Base-by-base conservation (phyloP, 2,329 filamentous ascomycete species). In the Colletotrichum viniferum region DNA sequence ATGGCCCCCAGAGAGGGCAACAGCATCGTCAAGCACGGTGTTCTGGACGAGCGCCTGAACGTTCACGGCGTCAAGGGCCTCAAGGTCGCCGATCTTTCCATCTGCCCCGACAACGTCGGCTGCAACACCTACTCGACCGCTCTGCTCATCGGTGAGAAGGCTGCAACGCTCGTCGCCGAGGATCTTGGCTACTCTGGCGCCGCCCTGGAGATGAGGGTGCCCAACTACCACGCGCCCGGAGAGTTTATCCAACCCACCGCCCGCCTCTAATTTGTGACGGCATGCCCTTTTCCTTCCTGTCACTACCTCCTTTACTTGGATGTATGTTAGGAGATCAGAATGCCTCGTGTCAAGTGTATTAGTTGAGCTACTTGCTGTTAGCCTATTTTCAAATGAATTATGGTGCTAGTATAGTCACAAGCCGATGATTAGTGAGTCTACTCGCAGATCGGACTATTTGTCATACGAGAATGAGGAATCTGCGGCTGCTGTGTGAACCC, bases 1-100 rank as follows among this genome's bases (percentile, higher is more conserved):
- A 96, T 96, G 93, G 94, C 93, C 0, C 94, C 94, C 6, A 89
- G 86, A 76, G 90, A 95, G 80, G 94, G 94, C 75, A 96, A 95
- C 86, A 92, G 90, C 80, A 94, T 96, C 80, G 94, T 96, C 83
- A 94, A 94, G 86, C 93, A 95, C 80, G 94, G 94, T 75, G 94
- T 96, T 1, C 85, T 96, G 48, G 94, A 96, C 81, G 93, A 95
- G 84, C 90, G 94, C 75, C 89, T 96, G 71, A 95, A 95, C 78
- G 94, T 96, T 4, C 93, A 95, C 81, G 94, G 93, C 67, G 93
- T 95, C 78, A 90, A 94, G 87, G 92, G 92, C 18, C 89, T 96
- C 79, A 95, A 95, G 89, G 93, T 95, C 28, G 93, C 93, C 14
- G 94, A 96, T 83, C 84, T 95, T 60, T 92, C 89, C 66, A 94